A percentile compares a stretch with the other conserved stretches of the same genome.
Evolutionary conservation across 78 protist species (phyloP).

Genomic region (Pelomyxa schiedti): DNA sequence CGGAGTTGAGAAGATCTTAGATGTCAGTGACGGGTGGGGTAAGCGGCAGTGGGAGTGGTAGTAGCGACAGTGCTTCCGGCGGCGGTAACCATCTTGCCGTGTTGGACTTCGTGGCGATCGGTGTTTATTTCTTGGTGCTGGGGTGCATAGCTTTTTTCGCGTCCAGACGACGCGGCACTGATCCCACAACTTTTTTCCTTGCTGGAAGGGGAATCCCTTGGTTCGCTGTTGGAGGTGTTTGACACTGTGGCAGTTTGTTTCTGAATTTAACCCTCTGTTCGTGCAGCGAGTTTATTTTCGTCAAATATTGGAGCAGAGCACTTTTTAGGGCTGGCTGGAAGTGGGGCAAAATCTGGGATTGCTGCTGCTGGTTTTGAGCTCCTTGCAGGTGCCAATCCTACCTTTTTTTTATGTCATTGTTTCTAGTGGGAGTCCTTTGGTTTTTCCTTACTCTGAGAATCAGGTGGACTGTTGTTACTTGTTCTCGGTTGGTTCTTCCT

Average conservation of each 20-base stretch:
- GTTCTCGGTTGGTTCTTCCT: constrained; percentile 5
- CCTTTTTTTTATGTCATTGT: too few relatives aligned
- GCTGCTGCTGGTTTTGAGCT: neutral
- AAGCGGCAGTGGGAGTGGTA: too few relatives aligned
- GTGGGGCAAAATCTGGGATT: neutral
- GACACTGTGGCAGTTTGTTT: too few relatives aligned
- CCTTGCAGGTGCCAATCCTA: too few relatives aligned
- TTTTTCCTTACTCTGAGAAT: too few relatives aligned
- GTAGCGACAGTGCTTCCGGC: too few relatives aligned
- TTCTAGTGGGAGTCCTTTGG: too few relatives aligned
- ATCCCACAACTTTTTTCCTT: neutral
- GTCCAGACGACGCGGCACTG: neutral
- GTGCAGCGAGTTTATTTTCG: neutral
- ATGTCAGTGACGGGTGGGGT: too few relatives aligned
- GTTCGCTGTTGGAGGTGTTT: neutral
- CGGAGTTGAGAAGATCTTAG: too few relatives aligned
- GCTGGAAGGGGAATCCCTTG: neutral
- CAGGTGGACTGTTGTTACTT: constrained; percentile 1
- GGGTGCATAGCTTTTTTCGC: neutral
- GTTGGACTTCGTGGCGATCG: neutral
- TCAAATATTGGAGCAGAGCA: neutral
- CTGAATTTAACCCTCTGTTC: too few relatives aligned
- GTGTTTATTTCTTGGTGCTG: neutral
- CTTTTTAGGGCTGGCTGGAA: constrained; percentile 3
- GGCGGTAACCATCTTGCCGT: too few relatives aligned